These are phyloP conservation scores for Cerrena zonata DNA, from an alignment of 1,284 basidiomycete species.

Conservation along the genomic window DNA sequence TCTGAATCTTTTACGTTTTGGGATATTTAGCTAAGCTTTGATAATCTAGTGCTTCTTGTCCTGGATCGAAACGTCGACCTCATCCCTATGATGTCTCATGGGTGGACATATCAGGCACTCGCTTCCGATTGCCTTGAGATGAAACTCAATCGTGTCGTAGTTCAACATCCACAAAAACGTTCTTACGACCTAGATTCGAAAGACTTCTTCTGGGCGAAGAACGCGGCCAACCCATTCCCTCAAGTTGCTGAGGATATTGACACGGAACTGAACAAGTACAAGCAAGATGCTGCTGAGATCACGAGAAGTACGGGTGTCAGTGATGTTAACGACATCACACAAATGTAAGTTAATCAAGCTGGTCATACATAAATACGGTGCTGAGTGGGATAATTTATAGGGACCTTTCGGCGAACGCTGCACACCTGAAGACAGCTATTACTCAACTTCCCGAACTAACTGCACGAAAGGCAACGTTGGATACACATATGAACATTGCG, in stretches of 20 bases:
- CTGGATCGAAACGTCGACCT: slow-evolving; percentile 94
- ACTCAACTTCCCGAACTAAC: slow-evolving; percentile 97
- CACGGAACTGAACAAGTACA: slow-evolving; percentile 87
- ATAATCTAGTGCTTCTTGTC: slow-evolving; percentile 74
- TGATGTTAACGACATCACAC: slow-evolving; percentile 91
- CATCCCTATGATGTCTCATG: slow-evolving; percentile 91
- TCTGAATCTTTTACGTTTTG: slow-evolving; percentile 5
- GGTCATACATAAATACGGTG: background rate
- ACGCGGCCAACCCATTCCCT: slow-evolving; percentile 93
- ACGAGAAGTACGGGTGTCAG: slow-evolving; percentile 94
- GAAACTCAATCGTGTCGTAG: slow-evolving; percentile 91
- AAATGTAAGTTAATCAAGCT: slow-evolving; percentile 57
- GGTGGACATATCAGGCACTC: slow-evolving; percentile 98
- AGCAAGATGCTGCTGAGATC: slow-evolving; percentile 94
- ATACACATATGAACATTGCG: slow-evolving; percentile 99
- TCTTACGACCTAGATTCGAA: slow-evolving; percentile 96
- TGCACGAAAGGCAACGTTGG: slow-evolving; percentile 90
- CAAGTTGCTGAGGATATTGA: slow-evolving; percentile 99
- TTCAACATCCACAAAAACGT: slow-evolving; percentile 70
- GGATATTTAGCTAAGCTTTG: slow-evolving; percentile 9
- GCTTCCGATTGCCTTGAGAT: slow-evolving; percentile 97
- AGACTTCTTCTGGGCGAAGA: slow-evolving; percentile 99
- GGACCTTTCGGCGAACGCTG: slow-evolving; percentile 90
- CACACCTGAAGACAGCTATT: slow-evolving; percentile 95
- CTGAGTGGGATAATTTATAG: slow-evolving; percentile 32